A percentile compares a stretch with the other conserved stretches of the same genome.
Conservation (phyloP, 1,284 basidiomycete species). For the Serendipita sp. region DNA sequence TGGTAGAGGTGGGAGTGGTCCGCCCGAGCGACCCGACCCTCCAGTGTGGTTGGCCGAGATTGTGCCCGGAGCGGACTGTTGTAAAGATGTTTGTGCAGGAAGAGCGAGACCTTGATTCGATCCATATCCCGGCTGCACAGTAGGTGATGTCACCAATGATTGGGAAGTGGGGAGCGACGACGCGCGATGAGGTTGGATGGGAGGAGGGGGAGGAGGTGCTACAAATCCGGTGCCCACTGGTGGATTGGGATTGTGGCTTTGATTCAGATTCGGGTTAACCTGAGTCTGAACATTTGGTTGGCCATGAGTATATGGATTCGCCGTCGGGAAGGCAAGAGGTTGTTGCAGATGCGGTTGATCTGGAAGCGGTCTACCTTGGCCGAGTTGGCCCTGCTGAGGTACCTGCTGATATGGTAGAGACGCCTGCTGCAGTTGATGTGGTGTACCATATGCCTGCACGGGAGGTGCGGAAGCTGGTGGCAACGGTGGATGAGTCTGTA, state of each 20-base stretch:
- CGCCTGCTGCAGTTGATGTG: not conserved
- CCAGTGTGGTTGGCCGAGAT: constrained; percentile 1
- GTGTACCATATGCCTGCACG: not conserved
- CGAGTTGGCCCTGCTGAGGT: constrained; percentile 19
- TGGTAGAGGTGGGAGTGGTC: not conserved
- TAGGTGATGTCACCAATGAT: not conserved
- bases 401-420: not conserved
- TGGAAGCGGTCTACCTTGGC: constrained; percentile 12
- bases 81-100: not conserved
- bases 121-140: not conserved
- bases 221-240: constrained; percentile 13
- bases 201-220: constrained; percentile 14
- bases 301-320: constrained; percentile 14
- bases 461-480: constrained; percentile 11
- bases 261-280: constrained; percentile 22
- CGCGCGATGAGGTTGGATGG: constrained; percentile 8
- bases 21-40: not conserved
- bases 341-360: not conserved
- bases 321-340: not conserved
- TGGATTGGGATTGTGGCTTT: constrained; percentile 18
- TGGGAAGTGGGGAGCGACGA: not conserved
- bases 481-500: constrained; percentile 14
- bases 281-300: constrained; percentile 22
- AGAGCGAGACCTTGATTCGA: not conserved
- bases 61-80: not conserved